Base-by-base conservation (phyloP, 345 rosid genomes). In the Pugionium dolabratum region DNA sequence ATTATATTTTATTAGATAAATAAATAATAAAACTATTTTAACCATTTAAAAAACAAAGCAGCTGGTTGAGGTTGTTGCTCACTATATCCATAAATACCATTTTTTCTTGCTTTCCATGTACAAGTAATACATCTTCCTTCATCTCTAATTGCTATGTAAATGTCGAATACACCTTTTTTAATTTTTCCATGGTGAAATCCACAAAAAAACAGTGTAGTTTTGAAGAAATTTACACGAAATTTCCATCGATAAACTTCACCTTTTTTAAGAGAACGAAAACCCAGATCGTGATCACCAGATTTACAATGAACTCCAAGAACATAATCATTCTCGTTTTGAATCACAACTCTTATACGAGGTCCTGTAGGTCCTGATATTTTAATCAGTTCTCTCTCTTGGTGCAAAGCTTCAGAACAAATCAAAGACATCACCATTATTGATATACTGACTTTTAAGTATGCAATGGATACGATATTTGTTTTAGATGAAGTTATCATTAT, bases 31-130 rank as follows among this genome's bases (percentile, higher is more conserved):
- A 18, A 44, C 4, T n/a, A n/a, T 3, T 11, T 44, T 11, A 44
- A 11, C 48, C 48, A 44, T 44, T 44, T 44, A 44, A 25, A 50
- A 51, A 51, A 51, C 18, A 50, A 29, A 1, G 2, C 2, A 9
- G 54, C 35, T 50, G 5, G 5, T 7, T 30, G 34, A 3, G 54
- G 18, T 2, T 9, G 1, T 4, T 18, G 18, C 18, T 50, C 6
- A 5, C 7, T 30, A 50, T 50, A 50, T 50, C 54, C 54, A 30
- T 50, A 50, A 9, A 50, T 50, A 50, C 54, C 54, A 4, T 50
- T 30, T 30, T 5, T 5, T 35, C 8, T 35, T 8, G 35, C 54
- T 30, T 29, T 50, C 54, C 34, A 50, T 50, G 54, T 30, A 5
- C 54, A 50, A 33, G 31, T 53, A 0, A 0, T 6, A 32, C 32